Conservation (phyloP, 176 grass and related monocot genomes). For the Hyparrhenia diplandra region DNA sequence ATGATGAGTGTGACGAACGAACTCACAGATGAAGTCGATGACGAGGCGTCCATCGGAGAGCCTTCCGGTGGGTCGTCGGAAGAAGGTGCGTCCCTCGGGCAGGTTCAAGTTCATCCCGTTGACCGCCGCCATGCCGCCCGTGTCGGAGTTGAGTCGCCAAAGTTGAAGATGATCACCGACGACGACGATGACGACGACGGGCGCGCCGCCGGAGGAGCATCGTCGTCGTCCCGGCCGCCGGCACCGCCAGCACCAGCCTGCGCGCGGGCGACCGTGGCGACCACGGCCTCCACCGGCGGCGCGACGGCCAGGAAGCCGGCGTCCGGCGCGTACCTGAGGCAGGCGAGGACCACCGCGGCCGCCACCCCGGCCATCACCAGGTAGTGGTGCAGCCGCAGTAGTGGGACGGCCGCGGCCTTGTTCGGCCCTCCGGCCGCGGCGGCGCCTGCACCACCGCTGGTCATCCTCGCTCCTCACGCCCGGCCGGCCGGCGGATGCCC, state of each 20-base stretch:
- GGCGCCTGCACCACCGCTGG: background rate
- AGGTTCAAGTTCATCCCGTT: constrained; percentile 42
- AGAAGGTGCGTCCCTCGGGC: constrained; percentile 57
- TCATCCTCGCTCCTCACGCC: background rate
- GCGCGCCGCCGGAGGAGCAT: background rate
- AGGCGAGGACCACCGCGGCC: constrained; percentile 6
- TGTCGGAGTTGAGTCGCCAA: constrained; percentile 95
- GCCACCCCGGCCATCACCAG: constrained; percentile 26
- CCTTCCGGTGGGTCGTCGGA: constrained; percentile 51
- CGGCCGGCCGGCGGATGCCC: background rate
- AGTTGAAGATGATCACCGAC: constrained; percentile 69
- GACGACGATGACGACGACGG: background rate
- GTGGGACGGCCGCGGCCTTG: background rate
- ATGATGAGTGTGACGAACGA: background rate
- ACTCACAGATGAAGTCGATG: constrained; percentile 92
- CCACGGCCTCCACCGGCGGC: background rate
- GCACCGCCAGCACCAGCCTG: background rate
- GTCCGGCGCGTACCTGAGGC: constrained; percentile 33
- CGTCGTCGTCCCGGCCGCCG: background rate
- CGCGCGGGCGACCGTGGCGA: too few species aligned
- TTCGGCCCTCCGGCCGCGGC: background rate
- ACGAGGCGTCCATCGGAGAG: constrained; percentile 81
- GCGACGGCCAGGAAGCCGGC: background rate
- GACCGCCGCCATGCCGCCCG: constrained; percentile 60
- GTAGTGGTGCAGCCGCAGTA: constrained; percentile 41